Percentiles rank a stretch among this genome's conserved stretches.
phyloP scores from a whole-genome alignment of 768 basidiomycete genomes.

The Piloderma croceum region DNA sequence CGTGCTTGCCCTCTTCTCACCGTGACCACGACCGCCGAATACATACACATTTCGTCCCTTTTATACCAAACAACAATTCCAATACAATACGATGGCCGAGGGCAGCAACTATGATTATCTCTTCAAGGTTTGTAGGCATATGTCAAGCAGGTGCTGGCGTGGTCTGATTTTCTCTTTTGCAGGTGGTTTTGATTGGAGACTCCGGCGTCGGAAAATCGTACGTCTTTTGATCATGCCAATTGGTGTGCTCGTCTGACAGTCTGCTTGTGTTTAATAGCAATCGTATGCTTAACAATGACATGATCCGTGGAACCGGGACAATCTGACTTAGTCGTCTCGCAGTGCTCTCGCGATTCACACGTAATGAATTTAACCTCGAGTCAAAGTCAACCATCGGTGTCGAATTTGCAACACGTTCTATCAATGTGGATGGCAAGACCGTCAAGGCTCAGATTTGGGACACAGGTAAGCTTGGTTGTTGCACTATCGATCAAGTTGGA shows the following conservation, averaged over 20 bases:
- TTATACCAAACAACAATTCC: constrained; percentile 6
- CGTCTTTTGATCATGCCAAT: constrained; percentile 33
- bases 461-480: constrained; percentile 61
- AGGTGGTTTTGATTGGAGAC: constrained; percentile 99
- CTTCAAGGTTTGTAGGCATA: constrained; percentile 71
- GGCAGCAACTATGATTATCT: constrained; percentile 97
- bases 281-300: constrained; percentile 37
- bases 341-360: constrained; percentile 99
- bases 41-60: constrained; percentile 1
- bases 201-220: constrained; percentile 99
- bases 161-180: constrained; percentile 6
- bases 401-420: constrained; percentile 95
- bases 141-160: no score
- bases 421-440: constrained; percentile 93
- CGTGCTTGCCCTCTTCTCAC: constrained; percentile 13
- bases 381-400: constrained; percentile 99
- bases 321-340: constrained; percentile 3
- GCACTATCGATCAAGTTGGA: no score
- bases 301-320: background rate
- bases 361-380: constrained; percentile 98
- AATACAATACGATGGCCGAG: constrained; percentile 62
- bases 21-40: constrained; percentile 4
- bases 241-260: constrained; percentile 6
- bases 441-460: constrained; percentile 99
- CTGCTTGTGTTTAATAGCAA: constrained; percentile 39